phyloP scores from a whole-genome alignment of 306 rosid species.

The Ormosia semicastrata region DNA sequence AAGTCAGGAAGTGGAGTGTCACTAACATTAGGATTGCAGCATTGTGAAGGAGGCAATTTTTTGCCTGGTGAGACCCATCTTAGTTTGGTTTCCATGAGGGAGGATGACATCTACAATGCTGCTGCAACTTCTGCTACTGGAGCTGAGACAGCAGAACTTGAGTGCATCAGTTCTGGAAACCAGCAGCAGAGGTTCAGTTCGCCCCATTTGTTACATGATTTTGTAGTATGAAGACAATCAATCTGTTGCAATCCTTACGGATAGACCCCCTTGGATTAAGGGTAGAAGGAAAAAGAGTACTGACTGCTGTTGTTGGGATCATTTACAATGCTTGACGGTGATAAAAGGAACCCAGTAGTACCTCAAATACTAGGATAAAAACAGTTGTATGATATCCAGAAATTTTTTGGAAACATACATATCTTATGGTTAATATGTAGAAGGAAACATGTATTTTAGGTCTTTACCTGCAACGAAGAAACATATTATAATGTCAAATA shows the following conservation, averaged over 20 bases:
- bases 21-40: constrained; percentile 79
- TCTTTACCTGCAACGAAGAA: constrained; percentile 25
- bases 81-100: constrained; percentile 58
- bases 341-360: neutral
- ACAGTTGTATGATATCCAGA: constrained; percentile 45
- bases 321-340: constrained; percentile 36
- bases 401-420: constrained; percentile 35
- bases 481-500: constrained; percentile 21
- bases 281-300: neutral
- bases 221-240: constrained; percentile 48
- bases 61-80: constrained; percentile 48
- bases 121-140: constrained; percentile 49
- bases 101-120: constrained; percentile 48
- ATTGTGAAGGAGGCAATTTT: constrained; percentile 59
- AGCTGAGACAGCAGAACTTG: constrained; percentile 54
- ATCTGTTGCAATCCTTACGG: constrained; percentile 12
- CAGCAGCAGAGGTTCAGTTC: constrained; percentile 57
- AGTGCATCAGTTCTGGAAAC: constrained; percentile 49
- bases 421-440: constrained; percentile 25
- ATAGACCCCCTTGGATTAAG: constrained; percentile 1
- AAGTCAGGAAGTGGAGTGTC: constrained; percentile 60
- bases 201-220: constrained; percentile 58
- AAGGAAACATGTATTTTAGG: constrained; percentile 24
- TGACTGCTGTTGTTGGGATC: neutral
- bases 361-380: constrained; percentile 28